Conservation (phyloP, 2,329 filamentous ascomycete species). For the Alternaria gansuensis region DNA sequence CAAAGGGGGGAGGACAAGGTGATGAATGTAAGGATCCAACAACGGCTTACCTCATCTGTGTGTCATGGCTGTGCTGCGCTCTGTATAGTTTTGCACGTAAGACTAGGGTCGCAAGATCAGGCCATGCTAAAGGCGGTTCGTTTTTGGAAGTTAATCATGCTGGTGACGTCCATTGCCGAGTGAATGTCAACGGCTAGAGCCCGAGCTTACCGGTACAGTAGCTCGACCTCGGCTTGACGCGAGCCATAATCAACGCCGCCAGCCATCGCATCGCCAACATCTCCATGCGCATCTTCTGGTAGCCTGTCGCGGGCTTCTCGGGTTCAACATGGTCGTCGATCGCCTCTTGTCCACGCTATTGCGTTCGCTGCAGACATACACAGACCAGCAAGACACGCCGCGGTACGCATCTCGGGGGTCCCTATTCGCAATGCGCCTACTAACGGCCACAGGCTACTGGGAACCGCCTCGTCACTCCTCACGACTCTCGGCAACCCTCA, state of each 20-base stretch:
- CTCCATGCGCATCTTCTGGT: conserved; percentile 12
- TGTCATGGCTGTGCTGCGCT: conserved; percentile 29
- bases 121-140: background rate
- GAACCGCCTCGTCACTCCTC: conserved; percentile 72
- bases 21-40: background rate
- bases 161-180: conserved; percentile 26
- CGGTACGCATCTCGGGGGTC: conserved; percentile 55
- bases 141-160: conserved; percentile 11
- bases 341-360: conserved; percentile 72
- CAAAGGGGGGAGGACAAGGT: conserved; percentile 1
- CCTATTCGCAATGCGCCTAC: conserved; percentile 28
- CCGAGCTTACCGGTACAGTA: conserved; percentile 17
- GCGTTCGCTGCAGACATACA: conserved; percentile 67
- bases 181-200: conserved; percentile 28
- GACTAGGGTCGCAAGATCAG: background rate
- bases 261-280: conserved; percentile 16
- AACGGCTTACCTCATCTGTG: conserved; percentile 44
- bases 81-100: conserved; percentile 1
- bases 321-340: conserved; percentile 69
- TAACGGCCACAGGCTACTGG: conserved; percentile 59
- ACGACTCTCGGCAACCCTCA: conserved; percentile 76
- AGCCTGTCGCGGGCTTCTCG: conserved; percentile 15
- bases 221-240: conserved; percentile 42
- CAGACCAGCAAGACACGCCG: conserved; percentile 67
- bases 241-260: conserved; percentile 33